phyloP scores from a whole-genome alignment of 331 rosid species.

The Telfairia occidentalis region DNA sequence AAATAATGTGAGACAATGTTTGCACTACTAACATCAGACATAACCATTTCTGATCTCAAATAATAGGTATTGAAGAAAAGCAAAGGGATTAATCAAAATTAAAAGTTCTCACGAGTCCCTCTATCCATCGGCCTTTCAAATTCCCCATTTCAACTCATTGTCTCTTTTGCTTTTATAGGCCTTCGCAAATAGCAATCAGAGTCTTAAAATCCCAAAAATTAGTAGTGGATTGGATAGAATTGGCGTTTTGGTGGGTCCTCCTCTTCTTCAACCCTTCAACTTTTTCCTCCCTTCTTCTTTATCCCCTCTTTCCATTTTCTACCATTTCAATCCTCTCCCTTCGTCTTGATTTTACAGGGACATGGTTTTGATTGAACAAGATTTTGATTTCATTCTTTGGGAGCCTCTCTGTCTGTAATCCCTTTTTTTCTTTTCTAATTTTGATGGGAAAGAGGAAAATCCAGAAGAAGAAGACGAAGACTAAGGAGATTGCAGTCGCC shows the following conservation, averaged over 20 bases:
- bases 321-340: background rate
- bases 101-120: too few species aligned
- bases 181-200: background rate
- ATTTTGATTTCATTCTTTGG: background rate
- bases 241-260: too few species aligned
- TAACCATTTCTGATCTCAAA: too few species aligned
- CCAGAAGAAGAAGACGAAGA: background rate
- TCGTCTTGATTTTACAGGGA: background rate
- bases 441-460: constrained; percentile 5
- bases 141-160: background rate
- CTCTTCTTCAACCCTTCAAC: background rate
- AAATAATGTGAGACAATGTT: too few species aligned
- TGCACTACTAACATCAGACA: too few species aligned
- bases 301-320: background rate
- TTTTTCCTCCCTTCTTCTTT: background rate
- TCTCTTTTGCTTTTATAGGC: background rate
- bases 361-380: background rate
- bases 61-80: too few species aligned
- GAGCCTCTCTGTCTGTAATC: background rate
- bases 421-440: background rate
- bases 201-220: too few species aligned
- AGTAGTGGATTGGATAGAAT: too few species aligned
- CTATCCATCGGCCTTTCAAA: background rate
- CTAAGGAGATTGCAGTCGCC: background rate
- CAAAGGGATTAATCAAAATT: too few species aligned